Conservation (phyloP, 768 basidiomycete species). For the Lentinus brumalis region DNA sequence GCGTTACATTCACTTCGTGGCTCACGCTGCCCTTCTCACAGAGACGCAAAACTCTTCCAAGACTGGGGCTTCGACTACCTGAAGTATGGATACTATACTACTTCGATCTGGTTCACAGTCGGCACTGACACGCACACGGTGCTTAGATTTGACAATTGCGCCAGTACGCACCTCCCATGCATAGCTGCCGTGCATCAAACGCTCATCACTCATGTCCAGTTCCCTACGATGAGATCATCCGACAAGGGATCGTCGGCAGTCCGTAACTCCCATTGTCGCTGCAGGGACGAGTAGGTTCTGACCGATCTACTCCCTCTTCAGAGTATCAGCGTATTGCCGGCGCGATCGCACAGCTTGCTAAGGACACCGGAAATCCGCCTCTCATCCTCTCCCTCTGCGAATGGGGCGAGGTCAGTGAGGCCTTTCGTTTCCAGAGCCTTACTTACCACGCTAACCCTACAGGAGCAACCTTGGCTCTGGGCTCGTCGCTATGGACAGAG, state of each 20-base stretch:
- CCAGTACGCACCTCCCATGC: slow-evolving; percentile 41
- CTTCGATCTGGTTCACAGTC: too few species aligned
- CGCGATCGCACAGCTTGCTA: slow-evolving; percentile 53
- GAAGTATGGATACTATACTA: slow-evolving; percentile 43
- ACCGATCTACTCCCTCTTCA: slow-evolving; percentile 24
- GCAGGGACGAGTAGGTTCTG: neutral
- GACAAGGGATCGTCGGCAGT: slow-evolving; percentile 29
- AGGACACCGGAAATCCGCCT: slow-evolving; percentile 52
- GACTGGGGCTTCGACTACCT: slow-evolving; percentile 68
- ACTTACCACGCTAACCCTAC: slow-evolving; percentile 9
- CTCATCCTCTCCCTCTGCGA: slow-evolving; percentile 64
- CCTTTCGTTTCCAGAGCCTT: neutral
- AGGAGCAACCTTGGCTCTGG: slow-evolving; percentile 70
- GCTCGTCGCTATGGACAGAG: slow-evolving; percentile 59
- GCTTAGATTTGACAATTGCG: slow-evolving; percentile 54
- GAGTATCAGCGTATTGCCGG: slow-evolving; percentile 63
- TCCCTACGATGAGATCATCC: slow-evolving; percentile 14
- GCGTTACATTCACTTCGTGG: neutral
- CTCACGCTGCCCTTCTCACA: slow-evolving; percentile 19
- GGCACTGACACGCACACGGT: too few species aligned
- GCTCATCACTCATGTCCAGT: slow-evolving; percentile 2
- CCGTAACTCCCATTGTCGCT: slow-evolving; percentile 20
- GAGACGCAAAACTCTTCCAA: slow-evolving; percentile 59
- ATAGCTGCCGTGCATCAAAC: neutral
- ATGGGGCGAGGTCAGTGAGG: slow-evolving; percentile 58